These are phyloP conservation scores for Rhizophora apiculata DNA, from an alignment of 345 rosid genomes.

Conservation along the genomic window DNA sequence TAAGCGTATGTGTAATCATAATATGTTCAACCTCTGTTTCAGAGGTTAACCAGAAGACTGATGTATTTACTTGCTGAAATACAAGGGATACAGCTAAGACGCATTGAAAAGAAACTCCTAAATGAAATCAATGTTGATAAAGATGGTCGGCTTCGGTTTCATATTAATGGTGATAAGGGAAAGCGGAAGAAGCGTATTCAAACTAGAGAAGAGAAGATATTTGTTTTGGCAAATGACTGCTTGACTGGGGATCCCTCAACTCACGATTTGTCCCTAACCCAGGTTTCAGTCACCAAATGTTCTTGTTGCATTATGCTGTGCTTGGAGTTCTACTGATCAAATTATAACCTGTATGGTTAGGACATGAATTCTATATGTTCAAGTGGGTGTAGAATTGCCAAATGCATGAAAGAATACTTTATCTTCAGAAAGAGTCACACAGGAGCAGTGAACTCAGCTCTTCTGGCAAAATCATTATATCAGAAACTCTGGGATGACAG, in stretches of 20 bases:
- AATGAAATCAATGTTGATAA: slow-evolving; percentile 85
- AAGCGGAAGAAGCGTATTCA: slow-evolving; percentile 90
- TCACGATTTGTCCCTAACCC: slow-evolving; percentile 85
- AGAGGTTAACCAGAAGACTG: slow-evolving; percentile 1
- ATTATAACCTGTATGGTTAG: slow-evolving; percentile 39
- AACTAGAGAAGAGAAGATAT: slow-evolving; percentile 89
- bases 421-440: slow-evolving; percentile 70
- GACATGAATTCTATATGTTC: slow-evolving; percentile 81
- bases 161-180: slow-evolving; percentile 71
- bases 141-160: slow-evolving; percentile 81
- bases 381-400: slow-evolving; percentile 79
- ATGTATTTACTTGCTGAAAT: slow-evolving; percentile 23
- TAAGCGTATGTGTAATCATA: slow-evolving; percentile 37
- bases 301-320: slow-evolving; percentile 7
- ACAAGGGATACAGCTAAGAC: slow-evolving; percentile 98
- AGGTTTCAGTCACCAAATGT: slow-evolving; percentile 43
- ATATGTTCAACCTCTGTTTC: slow-evolving; percentile 5
- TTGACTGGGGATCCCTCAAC: slow-evolving; percentile 89
- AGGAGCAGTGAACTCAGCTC: slow-evolving; percentile 69
- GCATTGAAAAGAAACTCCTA: slow-evolving; percentile 90
- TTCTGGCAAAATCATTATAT: slow-evolving; percentile 81
- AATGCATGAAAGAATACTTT: slow-evolving; percentile 95
- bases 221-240: slow-evolving; percentile 87
- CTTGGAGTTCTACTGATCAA: slow-evolving; percentile 22
- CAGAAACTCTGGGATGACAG: slow-evolving; percentile 98